phyloP scores from a whole-genome alignment of 176 grass and related monocot species.

The Stipa capillata region DNA sequence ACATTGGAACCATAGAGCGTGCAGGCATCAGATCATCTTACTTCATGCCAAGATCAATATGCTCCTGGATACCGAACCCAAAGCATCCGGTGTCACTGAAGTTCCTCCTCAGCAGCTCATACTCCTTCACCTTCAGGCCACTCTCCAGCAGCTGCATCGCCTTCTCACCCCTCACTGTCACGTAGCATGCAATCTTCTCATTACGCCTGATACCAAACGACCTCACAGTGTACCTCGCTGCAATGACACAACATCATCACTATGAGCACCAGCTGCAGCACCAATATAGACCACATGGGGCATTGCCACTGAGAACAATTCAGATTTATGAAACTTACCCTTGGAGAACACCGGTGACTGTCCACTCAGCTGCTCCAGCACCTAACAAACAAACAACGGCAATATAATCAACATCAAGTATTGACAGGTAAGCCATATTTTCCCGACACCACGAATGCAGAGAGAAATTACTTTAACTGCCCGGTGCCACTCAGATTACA shows the following conservation, averaged over 20 bases:
- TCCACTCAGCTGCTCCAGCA: conserved; percentile 85
- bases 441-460: too few relatives aligned
- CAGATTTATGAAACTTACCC: conserved; percentile 31
- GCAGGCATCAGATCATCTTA: conserved; percentile 12
- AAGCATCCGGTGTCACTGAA: conserved; percentile 86
- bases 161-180: conserved; percentile 79
- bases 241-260: not conserved
- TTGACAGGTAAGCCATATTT: not conserved
- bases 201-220: conserved; percentile 79
- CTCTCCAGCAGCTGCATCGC: conserved; percentile 93
- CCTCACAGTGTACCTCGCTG: conserved; percentile 70
- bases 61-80: conserved; percentile 86
- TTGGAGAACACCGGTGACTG: conserved; percentile 85
- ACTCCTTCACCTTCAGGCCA: conserved; percentile 90
- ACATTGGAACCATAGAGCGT: not conserved
- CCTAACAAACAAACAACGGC: conserved; percentile 21
- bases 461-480: not conserved
- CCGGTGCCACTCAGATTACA: not conserved
- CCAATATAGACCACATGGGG: not conserved
- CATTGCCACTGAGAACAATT: not conserved
- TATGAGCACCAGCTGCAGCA: not conserved
- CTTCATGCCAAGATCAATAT: conserved; percentile 94
- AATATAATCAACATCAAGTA: not conserved
- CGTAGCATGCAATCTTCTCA: conserved; percentile 85
- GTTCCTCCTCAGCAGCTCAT: conserved; percentile 82